Conservation (phyloP, 192 early-diverging fungal genomes). For the Backusella morwellensis region DNA sequence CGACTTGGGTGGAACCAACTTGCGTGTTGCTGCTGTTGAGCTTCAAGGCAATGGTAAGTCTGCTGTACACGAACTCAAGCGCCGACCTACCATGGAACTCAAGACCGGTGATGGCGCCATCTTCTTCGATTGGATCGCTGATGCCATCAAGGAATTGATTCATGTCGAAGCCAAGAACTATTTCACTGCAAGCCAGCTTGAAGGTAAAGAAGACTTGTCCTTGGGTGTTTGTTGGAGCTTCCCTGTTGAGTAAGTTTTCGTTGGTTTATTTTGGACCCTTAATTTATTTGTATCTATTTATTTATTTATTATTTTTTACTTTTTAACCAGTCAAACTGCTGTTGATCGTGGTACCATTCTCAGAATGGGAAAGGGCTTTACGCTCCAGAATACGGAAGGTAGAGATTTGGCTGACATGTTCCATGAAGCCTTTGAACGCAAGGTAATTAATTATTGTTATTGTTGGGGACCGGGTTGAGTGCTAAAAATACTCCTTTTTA, state of each 20-base stretch:
- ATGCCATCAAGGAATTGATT: constrained; percentile 38
- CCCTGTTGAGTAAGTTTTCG: constrained; percentile 66
- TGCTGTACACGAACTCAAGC: constrained; percentile 66
- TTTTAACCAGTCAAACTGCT: constrained; percentile 50
- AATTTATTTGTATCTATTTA: neutral
- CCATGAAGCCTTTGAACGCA: constrained; percentile 72
- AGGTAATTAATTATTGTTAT: constrained; percentile 35
- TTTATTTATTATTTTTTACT: constrained; percentile 5
- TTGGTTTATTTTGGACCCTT: neutral
- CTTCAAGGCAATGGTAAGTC: constrained; percentile 75
- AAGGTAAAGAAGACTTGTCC: constrained; percentile 24
- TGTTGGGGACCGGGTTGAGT: neutral
- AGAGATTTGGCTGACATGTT: constrained; percentile 85
- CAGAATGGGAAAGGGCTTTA: constrained; percentile 86
- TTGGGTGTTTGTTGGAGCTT: constrained; percentile 87
- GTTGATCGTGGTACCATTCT: constrained; percentile 49
- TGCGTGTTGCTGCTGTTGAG: constrained; percentile 82
- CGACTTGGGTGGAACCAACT: constrained; percentile 95
- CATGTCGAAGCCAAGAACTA: constrained; percentile 23
- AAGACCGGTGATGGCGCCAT: constrained; percentile 69
- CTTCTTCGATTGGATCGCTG: constrained; percentile 87
- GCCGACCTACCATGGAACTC: constrained; percentile 72
- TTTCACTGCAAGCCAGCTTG: constrained; percentile 25
- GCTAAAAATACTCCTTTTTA: neutral
- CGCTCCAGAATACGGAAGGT: constrained; percentile 70